Conservation (phyloP, 2,329 filamentous ascomycete genomes). For the Volutella citrinella region DNA sequence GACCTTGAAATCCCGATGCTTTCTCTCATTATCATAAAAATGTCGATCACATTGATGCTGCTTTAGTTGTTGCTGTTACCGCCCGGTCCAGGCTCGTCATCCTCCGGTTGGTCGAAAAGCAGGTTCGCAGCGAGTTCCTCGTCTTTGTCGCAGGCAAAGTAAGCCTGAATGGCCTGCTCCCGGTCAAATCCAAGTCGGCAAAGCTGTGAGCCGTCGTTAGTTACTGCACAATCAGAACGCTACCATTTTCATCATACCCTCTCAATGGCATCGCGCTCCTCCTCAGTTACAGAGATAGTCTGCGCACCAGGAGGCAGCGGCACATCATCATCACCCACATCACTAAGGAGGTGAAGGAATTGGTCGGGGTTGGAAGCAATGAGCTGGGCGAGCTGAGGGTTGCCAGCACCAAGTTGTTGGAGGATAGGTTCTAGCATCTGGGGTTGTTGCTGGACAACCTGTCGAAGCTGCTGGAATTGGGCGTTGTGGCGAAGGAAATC, state of each 20-base stretch:
- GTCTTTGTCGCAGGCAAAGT: conserved; percentile 99
- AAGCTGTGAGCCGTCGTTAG: too few species aligned
- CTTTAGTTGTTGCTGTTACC: conserved; percentile 26
- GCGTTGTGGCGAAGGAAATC: conserved; percentile 94
- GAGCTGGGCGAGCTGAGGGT: conserved; percentile 88
- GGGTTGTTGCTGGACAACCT: conserved; percentile 95
- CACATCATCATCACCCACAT: conserved; percentile 81
- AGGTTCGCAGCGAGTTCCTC: conserved; percentile 98
- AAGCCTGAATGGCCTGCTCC: conserved; percentile 93
- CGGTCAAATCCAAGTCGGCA: conserved; percentile 91
- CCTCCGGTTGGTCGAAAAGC: conserved; percentile 93
- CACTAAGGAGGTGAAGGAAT: conserved; percentile 85
- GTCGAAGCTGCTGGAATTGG: conserved; percentile 95
- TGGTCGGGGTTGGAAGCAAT: conserved; percentile 91
- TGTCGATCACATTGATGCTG: conserved; percentile 26
- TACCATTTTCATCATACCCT: too few species aligned
- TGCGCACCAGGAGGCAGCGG: conserved; percentile 85
- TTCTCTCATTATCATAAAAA: conserved; percentile 25
- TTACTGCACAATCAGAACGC: too few species aligned
- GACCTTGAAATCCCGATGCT: conserved; percentile 19
- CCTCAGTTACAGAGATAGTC: conserved; percentile 87
- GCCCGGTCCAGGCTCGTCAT: conserved; percentile 59
- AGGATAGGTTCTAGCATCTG: conserved; percentile 98
- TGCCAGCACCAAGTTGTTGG: conserved; percentile 91
- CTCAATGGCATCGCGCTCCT: conserved; percentile 96